Base-by-base conservation (phyloP, 768 basidiomycete genomes). In the Hemileccinum impolitum region DNA sequence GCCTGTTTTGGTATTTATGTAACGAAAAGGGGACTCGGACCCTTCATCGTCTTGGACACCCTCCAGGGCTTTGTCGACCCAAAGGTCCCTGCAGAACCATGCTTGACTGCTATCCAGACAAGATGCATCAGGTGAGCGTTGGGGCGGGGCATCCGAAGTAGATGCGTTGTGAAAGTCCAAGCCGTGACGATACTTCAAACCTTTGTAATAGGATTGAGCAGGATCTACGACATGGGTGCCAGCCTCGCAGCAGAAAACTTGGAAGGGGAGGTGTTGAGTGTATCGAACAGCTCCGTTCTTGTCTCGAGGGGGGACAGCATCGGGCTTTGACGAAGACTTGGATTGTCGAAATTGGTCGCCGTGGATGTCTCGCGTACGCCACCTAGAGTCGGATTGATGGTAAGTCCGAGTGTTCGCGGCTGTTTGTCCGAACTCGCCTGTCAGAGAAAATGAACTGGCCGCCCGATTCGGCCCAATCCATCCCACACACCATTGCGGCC, bases 401-500 rank as follows among this genome's bases (percentile, higher is more conserved):
- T 15, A 4, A 26, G 52, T 18, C 28, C 15, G 5, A 28, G 21
- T 8, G 15, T 10, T 21, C 6, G 11, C 25, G 14, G 7, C 2
- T 4, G 13, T 26, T 5, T 31, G 18, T 21, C 28, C 0, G 67
- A 14, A 11, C 84, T 42, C 55, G 91, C 94, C 95, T 78, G 69
- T 97, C 95, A 15, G 94, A 97, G 71, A 96, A 98, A 57, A 97
- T 94, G 75, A 97, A 99, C 70, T 92, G 88, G 0, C 94, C 94
- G 55, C 93, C 90, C 61, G 94, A 89, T 68, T 99, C 94, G 11
- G 94, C 95, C 96, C 96, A 99, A 63, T 99, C 96, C 95, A 98
- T 98, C n/a, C 94, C 95, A 63, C 96, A 98, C 2, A 97, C 93
- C 91, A 99, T 92, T 0, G 94, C 91, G 3, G 96, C 96, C 56